Conservation (phyloP, 306 rosid genomes). For the Prunus mira region DNA sequence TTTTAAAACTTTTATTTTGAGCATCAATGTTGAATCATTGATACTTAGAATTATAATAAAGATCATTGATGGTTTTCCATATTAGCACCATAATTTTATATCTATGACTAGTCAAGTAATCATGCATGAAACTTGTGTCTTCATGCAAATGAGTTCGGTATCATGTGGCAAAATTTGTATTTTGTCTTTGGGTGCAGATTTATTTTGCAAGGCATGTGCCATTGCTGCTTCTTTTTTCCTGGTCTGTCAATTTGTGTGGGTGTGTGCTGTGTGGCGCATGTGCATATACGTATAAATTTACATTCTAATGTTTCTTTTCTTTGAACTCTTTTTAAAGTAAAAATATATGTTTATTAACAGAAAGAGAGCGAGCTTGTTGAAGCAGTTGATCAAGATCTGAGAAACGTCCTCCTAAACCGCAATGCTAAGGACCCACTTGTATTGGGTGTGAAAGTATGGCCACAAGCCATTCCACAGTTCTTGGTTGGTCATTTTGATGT, state of each 20-base stretch:
- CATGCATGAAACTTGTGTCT: neutral
- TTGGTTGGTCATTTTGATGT: constrained; percentile 86
- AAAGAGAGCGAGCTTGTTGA: constrained; percentile 67
- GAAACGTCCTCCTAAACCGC: constrained; percentile 68
- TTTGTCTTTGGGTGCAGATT: neutral
- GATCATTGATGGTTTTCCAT: neutral
- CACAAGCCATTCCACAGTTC: constrained; percentile 96
- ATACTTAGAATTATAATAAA: neutral
- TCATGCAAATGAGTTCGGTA: neutral
- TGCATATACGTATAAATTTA: neutral
- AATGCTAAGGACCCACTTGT: constrained; percentile 58
- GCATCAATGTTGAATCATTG: neutral
- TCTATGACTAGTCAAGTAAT: neutral
- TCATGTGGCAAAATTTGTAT: neutral
- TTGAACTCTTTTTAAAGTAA: neutral
- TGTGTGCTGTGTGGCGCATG: neutral
- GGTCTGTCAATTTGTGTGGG: neutral
- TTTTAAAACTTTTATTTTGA: neutral
- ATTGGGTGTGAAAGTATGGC: constrained; percentile 85
- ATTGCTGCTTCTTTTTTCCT: neutral
- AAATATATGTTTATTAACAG: constrained; percentile 39
- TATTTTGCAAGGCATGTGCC: neutral
- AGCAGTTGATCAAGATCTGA: constrained; percentile 86
- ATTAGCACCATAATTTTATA: neutral
- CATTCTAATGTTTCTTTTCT: neutral